Evolutionary conservation across 2,329 filamentous ascomycete genomes (phyloP), one percentile per base, ranked within the genome.

Genomic region (Tolypocladium sp.): DNA sequence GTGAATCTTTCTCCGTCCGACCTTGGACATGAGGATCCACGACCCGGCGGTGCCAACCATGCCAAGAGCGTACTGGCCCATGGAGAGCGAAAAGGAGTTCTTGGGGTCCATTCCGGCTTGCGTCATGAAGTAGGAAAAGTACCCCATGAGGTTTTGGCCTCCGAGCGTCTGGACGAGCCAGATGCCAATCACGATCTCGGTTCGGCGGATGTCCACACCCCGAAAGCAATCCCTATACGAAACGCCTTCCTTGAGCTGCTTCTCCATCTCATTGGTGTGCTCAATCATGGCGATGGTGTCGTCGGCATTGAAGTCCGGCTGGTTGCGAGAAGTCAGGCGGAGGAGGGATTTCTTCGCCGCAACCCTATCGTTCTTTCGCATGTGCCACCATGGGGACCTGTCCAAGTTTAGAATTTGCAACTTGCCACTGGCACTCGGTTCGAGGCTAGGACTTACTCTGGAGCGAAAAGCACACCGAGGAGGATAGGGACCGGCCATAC

Each of bases 231-330:
- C 79, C 17, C 62, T 62, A 64, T 82, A 84, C 0, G 65, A 71
- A 0, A 75, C 73, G 1, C 80, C 79, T 9, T 71, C 70, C 9
- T 74, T 75, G 52, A 74, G 61, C 27, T 70, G 64, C 63, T 76
- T 76, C 63, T 82, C 79, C 59, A 79, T 67, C 66, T 78, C 74
- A 61, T 83, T 79, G 8, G 81, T 83, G 62, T 83, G 76, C 41
- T 77, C 73, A 65, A 84, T 82, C 77, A 83, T 76, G 20, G 80
- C 77, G 13, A 85, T 68, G 0, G 76, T 76, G 60, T 79, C 73
- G 59, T 82, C 76, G 4, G 70, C 68, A 61, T 80, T 76, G 63
- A 79, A 78, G 35, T 64, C 63, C 27, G 71, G 66, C 59, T 74
- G 69, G 60, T 72, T 70, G 38, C 63, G 66, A 5, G 71, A 74